Conservation (phyloP, 208 protist genomes). For the Phytomonas serpens region DNA sequence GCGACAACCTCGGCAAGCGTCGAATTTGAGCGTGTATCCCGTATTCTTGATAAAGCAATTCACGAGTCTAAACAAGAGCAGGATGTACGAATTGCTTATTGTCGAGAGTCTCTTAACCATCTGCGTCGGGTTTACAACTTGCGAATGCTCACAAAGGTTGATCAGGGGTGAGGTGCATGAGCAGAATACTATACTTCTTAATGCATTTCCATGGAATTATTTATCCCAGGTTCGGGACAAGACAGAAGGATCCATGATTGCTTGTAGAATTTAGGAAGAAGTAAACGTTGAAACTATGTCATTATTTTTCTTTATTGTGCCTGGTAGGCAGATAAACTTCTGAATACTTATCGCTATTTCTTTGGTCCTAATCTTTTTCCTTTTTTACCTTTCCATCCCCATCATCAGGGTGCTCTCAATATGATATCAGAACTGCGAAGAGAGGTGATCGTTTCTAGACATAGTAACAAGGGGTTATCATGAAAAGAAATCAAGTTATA, state of each 20-base stretch:
- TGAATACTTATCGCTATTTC: background rate
- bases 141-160: background rate
- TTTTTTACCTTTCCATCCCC: constrained; percentile 9
- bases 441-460: background rate
- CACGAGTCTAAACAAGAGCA: background rate
- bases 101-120: background rate
- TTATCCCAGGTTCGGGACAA: background rate
- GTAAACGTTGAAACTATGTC: background rate
- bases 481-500: background rate
- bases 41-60: background rate
- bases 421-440: background rate
- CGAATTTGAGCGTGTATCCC: constrained; percentile 26
- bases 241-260: background rate
- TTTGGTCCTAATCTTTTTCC: constrained; percentile 5
- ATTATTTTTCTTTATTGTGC: background rate
- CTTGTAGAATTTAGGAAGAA: background rate
- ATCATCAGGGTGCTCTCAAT: background rate
- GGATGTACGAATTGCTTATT: background rate
- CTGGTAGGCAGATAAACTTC: background rate
- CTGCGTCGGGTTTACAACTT: background rate
- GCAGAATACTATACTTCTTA: background rate
- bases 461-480: background rate
- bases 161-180: background rate
- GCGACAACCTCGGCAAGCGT: constrained; percentile 61
- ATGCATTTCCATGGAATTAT: background rate